Evolutionary conservation across 768 basidiomycete species (phyloP), one percentile per base, ranked within the genome.

Genomic region (Tulasnella sp.): DNA sequence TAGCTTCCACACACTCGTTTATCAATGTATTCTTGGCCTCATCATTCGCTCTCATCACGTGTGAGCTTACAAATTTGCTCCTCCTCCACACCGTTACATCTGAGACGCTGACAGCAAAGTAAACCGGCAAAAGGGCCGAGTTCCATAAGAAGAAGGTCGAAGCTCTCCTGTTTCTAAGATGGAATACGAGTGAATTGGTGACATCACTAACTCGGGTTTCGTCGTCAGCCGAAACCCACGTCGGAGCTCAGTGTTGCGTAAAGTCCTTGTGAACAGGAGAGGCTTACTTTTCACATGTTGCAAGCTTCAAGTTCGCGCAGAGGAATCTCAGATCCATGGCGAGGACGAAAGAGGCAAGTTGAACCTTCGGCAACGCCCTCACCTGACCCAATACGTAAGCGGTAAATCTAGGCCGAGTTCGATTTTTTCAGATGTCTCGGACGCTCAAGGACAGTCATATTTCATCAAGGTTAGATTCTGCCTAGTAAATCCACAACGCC

Each of bases 331-430:
- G 64, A 6, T 69, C 64, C 64, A 37, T 37, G 34, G 46, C 18
- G 46, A 18, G 16, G 16, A 20, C 16, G 46, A 18, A 46, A 18
- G 16, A 46, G 46, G 46, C 12, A 46, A 2, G 46, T 46, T 18
- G 46, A 46, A 46, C 12, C 58, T 9, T 24, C 24, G 7, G 58
- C 24, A 22, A 91, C 90, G 11, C 46, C 46, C 3, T 2, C 12
- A 3, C 46, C 12, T 16, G 7, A 60, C 60, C 37, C 16, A 22
- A 69, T 69, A 69, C 64, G 31, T 37, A 69, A 69, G 64, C 64
- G n/a, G 64, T 69, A 3, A n/a, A 54, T 24, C 24, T 22, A n/a
- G 54, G 54, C 24, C 8, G 37, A 37, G 37, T n/a, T n/a, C n/a
- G 54, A 54, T 8, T n/a, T 24, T 54, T 22, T 54, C 24, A 12